phyloP scores from a whole-genome alignment of 352 stramenopile species.

The Peronospora destructor region DNA sequence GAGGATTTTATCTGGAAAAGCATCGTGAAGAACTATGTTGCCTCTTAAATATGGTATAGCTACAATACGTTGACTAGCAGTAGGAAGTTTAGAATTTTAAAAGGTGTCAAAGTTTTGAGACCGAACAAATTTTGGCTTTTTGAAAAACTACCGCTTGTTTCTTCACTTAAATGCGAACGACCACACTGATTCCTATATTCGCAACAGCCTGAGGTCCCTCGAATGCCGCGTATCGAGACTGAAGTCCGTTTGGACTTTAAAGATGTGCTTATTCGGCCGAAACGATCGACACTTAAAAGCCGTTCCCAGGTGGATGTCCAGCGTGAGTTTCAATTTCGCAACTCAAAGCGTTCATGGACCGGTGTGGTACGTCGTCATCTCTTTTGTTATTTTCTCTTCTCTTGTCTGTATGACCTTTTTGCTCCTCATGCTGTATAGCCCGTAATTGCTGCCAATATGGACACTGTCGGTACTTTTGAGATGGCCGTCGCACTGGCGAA shows the following conservation, averaged over 20 bases:
- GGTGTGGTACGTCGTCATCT: conserved; percentile 42
- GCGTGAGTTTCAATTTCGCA: conserved; percentile 66
- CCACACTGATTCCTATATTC: too few relatives aligned
- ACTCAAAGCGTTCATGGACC: conserved; percentile 68
- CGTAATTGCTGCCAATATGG: conserved; percentile 89
- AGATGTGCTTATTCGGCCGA: conserved; percentile 91
- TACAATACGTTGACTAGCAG: too few relatives aligned
- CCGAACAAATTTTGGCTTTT: too few relatives aligned
- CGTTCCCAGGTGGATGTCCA: conserved; percentile 75
- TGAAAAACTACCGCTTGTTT: too few relatives aligned
- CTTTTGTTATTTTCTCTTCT: background rate
- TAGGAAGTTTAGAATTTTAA: too few relatives aligned
- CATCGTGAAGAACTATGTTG: too few relatives aligned
- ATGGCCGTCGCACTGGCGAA: conserved; percentile 75
- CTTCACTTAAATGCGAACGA: too few relatives aligned
- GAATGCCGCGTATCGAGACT: conserved; percentile 85
- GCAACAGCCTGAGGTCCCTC: too few relatives aligned
- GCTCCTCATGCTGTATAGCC: conserved; percentile 31
- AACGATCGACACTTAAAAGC: conserved; percentile 88
- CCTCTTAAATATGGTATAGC: too few relatives aligned
- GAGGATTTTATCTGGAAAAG: too few relatives aligned
- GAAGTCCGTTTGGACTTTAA: conserved; percentile 91
- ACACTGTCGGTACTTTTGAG: conserved; percentile 89
- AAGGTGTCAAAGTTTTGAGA: too few relatives aligned
- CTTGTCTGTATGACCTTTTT: background rate